Conservation (phyloP, 768 basidiomycete species). For the Tulasnella sp. region DNA sequence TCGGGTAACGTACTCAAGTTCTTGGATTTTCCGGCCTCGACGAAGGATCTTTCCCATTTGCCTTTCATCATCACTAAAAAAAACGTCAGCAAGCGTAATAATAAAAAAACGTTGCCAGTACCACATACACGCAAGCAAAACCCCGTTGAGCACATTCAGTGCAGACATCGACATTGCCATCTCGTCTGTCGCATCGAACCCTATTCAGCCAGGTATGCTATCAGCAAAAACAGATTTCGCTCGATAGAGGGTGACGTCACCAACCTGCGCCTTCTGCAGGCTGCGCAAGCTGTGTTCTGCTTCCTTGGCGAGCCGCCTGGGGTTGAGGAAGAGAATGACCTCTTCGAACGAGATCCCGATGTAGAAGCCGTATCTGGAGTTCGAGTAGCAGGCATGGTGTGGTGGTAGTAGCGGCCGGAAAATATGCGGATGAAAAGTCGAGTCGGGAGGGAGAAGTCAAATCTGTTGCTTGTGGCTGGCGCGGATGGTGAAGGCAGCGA, state of each 20-base stretch:
- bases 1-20: background rate
- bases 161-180: slow-evolving; percentile 53
- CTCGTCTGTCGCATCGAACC: slow-evolving; percentile 77
- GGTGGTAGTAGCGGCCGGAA: background rate
- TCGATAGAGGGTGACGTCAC: background rate
- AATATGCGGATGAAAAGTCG: background rate
- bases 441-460: background rate
- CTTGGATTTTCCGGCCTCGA: slow-evolving; percentile 12
- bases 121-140: slow-evolving; percentile 85
- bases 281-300: slow-evolving; percentile 89
- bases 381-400: slow-evolving; percentile 7
- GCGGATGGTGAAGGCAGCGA: background rate
- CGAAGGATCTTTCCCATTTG: slow-evolving; percentile 5
- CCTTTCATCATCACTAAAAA: background rate
- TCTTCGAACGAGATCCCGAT: background rate
- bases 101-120: background rate
- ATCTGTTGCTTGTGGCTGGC: background rate
- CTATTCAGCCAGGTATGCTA: slow-evolving; percentile 38
- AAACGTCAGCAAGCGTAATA: background rate
- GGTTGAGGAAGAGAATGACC: background rate
- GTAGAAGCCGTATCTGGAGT: background rate
- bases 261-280: slow-evolving; percentile 66
- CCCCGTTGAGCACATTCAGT: slow-evolving; percentile 87
- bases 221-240: background rate
- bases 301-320: slow-evolving; percentile 64